Evolutionary conservation across 31 red algal species (phyloP).

Genomic region (Asparagopsis taxiformis): DNA sequence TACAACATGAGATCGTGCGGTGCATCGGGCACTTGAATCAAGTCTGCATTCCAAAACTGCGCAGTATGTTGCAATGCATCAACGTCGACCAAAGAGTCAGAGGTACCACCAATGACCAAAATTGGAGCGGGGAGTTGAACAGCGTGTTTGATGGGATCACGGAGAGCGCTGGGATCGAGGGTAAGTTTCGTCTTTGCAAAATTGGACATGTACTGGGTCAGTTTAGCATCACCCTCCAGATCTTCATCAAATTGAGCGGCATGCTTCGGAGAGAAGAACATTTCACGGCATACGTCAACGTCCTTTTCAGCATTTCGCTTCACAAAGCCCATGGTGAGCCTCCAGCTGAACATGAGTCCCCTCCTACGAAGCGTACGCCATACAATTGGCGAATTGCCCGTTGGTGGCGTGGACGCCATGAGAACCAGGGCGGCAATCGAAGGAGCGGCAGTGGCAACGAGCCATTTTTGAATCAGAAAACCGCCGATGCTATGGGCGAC

Average conservation of each 20-base stretch:
- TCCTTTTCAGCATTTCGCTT: slow-evolving; percentile 7
- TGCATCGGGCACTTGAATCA: slow-evolving; percentile 29
- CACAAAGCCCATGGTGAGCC: slow-evolving; percentile 51
- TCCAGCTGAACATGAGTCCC: slow-evolving; percentile 16
- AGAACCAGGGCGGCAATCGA: slow-evolving; percentile 22
- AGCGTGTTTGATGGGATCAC: background rate
- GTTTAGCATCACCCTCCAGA: slow-evolving; percentile 51
- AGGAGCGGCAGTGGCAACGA: background rate
- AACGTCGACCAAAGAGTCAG: slow-evolving; percentile 40
- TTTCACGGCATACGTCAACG: slow-evolving; percentile 33
- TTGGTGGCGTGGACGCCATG: slow-evolving; percentile 53
- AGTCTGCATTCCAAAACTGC: slow-evolving; percentile 51
- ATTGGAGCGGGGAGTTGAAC: slow-evolving; percentile 12
- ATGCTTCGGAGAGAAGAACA: slow-evolving; percentile 56
- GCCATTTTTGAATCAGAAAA: slow-evolving; percentile 54
- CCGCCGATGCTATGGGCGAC: slow-evolving; percentile 63
- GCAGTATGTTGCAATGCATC: slow-evolving; percentile 46
- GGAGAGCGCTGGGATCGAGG: slow-evolving; percentile 14
- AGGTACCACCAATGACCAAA: slow-evolving; percentile 37
- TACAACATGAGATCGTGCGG: slow-evolving; percentile 78
- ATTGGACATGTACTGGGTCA: slow-evolving; percentile 35
- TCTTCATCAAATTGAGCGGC: slow-evolving; percentile 21
- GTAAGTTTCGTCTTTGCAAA: slow-evolving; percentile 14
- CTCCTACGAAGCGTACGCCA: slow-evolving; percentile 12
- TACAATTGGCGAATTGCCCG: slow-evolving; percentile 31